Conservation (phyloP, 192 early-diverging fungal species). For the Backusella macrospora region DNA sequence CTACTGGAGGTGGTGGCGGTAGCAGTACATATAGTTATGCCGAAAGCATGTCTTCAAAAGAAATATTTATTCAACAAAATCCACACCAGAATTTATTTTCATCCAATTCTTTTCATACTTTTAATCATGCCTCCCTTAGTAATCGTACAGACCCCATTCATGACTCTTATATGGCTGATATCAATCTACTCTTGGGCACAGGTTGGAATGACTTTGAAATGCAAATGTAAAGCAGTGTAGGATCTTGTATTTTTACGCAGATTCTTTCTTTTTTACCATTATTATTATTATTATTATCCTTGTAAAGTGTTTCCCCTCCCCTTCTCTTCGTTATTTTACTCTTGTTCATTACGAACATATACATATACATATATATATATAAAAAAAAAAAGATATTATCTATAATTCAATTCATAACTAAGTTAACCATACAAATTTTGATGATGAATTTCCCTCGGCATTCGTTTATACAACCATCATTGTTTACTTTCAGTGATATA, state of each 20-base stretch:
- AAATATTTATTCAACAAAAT: slow-evolving; percentile 11
- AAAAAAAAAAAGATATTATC: too few species aligned
- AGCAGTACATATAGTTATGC: background rate
- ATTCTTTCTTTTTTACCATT: background rate
- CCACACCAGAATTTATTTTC: slow-evolving; percentile 33
- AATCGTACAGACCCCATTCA: slow-evolving; percentile 7
- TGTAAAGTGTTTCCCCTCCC: background rate
- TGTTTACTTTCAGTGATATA: background rate
- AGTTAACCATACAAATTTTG: background rate
- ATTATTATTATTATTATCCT: background rate
- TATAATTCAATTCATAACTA: too few species aligned
- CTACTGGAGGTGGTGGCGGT: background rate
- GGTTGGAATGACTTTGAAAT: slow-evolving; percentile 34
- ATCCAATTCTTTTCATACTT: slow-evolving; percentile 26
- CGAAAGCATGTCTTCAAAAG: slow-evolving; percentile 6
- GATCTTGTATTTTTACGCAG: background rate
- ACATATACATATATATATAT: too few species aligned
- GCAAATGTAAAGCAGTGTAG: slow-evolving; percentile 21
- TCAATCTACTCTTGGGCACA: slow-evolving; percentile 8
- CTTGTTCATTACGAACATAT: background rate
- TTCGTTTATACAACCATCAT: background rate
- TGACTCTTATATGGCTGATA: slow-evolving; percentile 27
- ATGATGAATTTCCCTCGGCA: background rate
- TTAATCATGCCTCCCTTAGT: slow-evolving; percentile 15
- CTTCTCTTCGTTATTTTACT: background rate